Evolutionary conservation across 2,329 filamentous ascomycete species (phyloP).

Genomic region (Fusarium oxysporum): DNA sequence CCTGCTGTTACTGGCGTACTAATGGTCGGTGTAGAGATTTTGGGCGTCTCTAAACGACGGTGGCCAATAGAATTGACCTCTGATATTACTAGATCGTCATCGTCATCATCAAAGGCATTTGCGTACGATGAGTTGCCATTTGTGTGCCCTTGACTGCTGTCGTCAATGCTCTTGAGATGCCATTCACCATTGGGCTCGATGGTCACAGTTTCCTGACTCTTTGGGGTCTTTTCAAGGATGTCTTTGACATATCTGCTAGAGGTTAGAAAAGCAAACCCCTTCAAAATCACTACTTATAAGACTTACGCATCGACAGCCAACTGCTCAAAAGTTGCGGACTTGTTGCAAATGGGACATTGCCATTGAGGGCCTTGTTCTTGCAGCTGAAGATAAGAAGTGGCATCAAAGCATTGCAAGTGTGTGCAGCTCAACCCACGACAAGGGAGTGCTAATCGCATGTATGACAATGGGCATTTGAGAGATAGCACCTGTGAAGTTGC

Average conservation of each 20-base stretch:
- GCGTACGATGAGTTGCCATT: conserved; percentile 43
- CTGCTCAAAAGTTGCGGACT: conserved; percentile 80
- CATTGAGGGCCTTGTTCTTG: conserved; percentile 97
- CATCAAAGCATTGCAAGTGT: conserved; percentile 96
- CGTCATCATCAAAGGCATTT: conserved; percentile 50
- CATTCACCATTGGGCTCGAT: conserved; percentile 90
- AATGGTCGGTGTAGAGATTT: conserved; percentile 50
- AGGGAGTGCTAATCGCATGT: conserved; percentile 81
- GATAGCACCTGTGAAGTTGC: conserved; percentile 90
- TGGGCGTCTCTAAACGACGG: conserved; percentile 54
- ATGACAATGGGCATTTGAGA: conserved; percentile 91
- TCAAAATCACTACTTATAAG: not conserved
- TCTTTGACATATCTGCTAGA: conserved; percentile 80
- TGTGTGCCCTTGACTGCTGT: conserved; percentile 45
- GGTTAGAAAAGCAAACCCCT: conserved; percentile 24
- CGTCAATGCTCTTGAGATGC: conserved; percentile 59
- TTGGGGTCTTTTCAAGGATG: conserved; percentile 80
- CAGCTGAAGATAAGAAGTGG: conserved; percentile 88
- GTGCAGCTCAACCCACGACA: conserved; percentile 83
- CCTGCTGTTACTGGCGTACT: conserved; percentile 54
- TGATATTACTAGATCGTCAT: conserved; percentile 64
- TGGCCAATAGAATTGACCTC: conserved; percentile 53
- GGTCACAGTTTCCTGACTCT: conserved; percentile 82
- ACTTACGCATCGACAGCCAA: conserved; percentile 88
- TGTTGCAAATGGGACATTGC: conserved; percentile 95